A percentile compares a stretch with the other conserved stretches of the same genome.
Evolutionary conservation across 2,329 filamentous ascomycete species (phyloP).

Genomic region (Diatrype stigma): DNA sequence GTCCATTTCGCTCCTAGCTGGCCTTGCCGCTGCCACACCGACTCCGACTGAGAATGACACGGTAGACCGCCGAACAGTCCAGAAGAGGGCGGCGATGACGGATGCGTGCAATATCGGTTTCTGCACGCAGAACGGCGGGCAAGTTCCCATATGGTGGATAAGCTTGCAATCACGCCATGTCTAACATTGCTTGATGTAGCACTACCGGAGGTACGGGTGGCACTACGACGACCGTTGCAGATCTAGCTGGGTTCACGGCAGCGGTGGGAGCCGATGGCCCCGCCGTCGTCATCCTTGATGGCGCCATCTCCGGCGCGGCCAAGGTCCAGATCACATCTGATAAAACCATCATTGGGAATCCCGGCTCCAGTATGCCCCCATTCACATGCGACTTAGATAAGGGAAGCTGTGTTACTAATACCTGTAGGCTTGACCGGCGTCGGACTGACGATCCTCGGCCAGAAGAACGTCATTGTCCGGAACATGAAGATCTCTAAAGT

Average conservation of each 20-base stretch:
- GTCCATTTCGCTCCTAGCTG: slow-evolving; percentile 16
- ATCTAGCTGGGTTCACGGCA: slow-evolving; percentile 41
- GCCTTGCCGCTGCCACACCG: slow-evolving; percentile 26
- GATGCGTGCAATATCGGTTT: slow-evolving; percentile 34
- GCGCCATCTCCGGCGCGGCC: slow-evolving; percentile 34
- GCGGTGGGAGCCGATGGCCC: slow-evolving; percentile 41
- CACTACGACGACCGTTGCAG: slow-evolving; percentile 44
- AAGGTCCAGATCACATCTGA: slow-evolving; percentile 39
- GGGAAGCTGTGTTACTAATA: neutral
- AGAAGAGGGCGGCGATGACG: slow-evolving; percentile 32
- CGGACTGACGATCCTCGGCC: slow-evolving; percentile 41
- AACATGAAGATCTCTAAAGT: slow-evolving; percentile 46
- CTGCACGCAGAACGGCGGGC: slow-evolving; percentile 28
- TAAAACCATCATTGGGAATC: slow-evolving; percentile 41
- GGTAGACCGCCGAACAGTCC: slow-evolving; percentile 21
- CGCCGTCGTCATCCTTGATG: slow-evolving; percentile 38
- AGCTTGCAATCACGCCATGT: neutral
- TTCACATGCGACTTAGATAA: neutral
- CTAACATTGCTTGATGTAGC: slow-evolving; percentile 20
- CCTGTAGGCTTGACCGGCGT: slow-evolving; percentile 29
- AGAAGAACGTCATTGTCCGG: slow-evolving; percentile 47
- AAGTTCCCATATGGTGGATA: neutral
- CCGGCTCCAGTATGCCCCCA: slow-evolving; percentile 21
- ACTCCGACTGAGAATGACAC: slow-evolving; percentile 24
- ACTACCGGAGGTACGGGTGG: slow-evolving; percentile 49